Base-by-base conservation (phyloP, 495 filamentous ascomycete genomes). In the Peziza echinospora region DNA sequence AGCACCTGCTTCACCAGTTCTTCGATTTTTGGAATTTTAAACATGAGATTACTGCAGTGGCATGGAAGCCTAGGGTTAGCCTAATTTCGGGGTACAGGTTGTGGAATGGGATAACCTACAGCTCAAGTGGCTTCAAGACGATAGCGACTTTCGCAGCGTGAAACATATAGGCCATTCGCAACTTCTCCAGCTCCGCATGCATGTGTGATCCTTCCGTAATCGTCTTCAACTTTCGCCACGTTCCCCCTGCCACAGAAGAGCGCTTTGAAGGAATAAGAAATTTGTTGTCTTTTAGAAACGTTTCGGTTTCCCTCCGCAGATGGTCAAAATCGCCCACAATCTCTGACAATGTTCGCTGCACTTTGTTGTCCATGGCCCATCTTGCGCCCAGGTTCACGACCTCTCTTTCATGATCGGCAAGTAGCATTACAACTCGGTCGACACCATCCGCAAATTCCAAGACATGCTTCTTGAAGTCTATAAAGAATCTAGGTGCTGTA, bases 381-480 rank as follows among this genome's bases (percentile, higher is more conserved):
- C 5, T 42, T 22, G 9, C 44, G 23, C 13, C 21, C n/a, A 26
- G 10, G 13, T 22, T 26, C 9, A 5, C 40, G 22, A 34, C 43
- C 22, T 37, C 23, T 25, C 9, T 47, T 48, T 39, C 50, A 45
- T 7, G 30, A 2, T 53, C 43, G 16, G 54, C 30, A 51, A 66
- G 51, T 58, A 63, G 43, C 25, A 60, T 17, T 50, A 63, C 22
- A 43, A 65, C 47, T 53, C 59, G 7, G 17, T 65, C 24, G 53
- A 66, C 52, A 51, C 62, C 16, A 57, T 51, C 57, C 51, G 62
- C 28, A 50, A 60, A 48, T 56, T 54, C n/a, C 13, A 53, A 47
- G 51, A 64, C 56, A 13, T 28, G 49, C 45, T 6, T 59, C 54
- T 47, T 52, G 56, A 30, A 55, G 46, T 57, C 57, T 55, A 41